Percentiles rank a stretch among this genome's conserved stretches.
Conservation (phyloP, 192 early-diverging fungal genomes). For the Coemansia erecta region DNA sequence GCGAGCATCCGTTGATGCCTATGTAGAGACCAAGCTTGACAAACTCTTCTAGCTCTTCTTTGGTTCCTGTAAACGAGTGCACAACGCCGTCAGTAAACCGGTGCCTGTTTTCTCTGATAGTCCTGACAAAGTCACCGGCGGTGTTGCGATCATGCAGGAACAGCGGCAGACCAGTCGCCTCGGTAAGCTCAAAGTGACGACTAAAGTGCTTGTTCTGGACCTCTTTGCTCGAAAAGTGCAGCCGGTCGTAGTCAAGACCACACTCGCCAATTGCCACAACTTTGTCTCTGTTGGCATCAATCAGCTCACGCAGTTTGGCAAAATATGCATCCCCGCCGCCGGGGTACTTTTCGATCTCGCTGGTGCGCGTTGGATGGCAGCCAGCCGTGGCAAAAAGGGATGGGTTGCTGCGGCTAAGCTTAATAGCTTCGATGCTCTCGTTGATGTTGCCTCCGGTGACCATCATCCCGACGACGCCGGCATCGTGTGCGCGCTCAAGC, state of each 20-base stretch:
- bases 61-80: slow-evolving; percentile 84
- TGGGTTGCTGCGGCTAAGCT: slow-evolving; percentile 53
- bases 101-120: slow-evolving; percentile 60
- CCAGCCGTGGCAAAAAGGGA: slow-evolving; percentile 74
- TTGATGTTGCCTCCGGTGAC: slow-evolving; percentile 71
- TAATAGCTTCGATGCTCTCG: slow-evolving; percentile 63
- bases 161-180: slow-evolving; percentile 76
- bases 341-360: slow-evolving; percentile 61
- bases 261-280: slow-evolving; percentile 95
- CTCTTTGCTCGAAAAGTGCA: slow-evolving; percentile 77
- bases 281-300: slow-evolving; percentile 41
- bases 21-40: slow-evolving; percentile 77
- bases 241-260: slow-evolving; percentile 91
- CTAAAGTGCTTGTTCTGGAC: slow-evolving; percentile 76
- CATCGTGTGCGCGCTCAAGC: slow-evolving; percentile 61
- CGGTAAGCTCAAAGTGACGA: slow-evolving; percentile 76
- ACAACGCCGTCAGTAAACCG: slow-evolving; percentile 73
- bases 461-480: slow-evolving; percentile 75
- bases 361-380: slow-evolving; percentile 80
- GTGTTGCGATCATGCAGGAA: slow-evolving; percentile 92
- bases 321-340: slow-evolving; percentile 67
- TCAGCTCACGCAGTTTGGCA: slow-evolving; percentile 46
- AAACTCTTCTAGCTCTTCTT: slow-evolving; percentile 62
- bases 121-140: slow-evolving; percentile 68
- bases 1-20: slow-evolving; percentile 95